Conservation (phyloP, 2,329 filamentous ascomycete species). For the Fusarium cyanostomum region DNA sequence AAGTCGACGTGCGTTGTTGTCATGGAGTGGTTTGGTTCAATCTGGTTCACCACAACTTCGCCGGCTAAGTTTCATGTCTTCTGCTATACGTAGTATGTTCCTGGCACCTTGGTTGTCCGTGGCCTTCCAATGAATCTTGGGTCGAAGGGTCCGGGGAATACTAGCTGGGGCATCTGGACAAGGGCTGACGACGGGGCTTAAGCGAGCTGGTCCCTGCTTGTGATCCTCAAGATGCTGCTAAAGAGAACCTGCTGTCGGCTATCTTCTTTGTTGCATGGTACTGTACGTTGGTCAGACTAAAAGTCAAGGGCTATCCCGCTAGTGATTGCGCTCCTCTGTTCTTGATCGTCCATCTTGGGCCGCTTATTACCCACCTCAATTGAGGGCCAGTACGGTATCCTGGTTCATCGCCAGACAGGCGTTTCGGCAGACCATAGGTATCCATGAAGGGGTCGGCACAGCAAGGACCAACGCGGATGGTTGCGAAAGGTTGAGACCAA, state of each 20-base stretch:
- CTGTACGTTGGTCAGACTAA: not conserved
- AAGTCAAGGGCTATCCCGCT: slow-evolving; percentile 13
- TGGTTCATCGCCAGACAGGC: slow-evolving; percentile 13
- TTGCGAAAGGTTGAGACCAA: not conserved
- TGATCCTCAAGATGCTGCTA: slow-evolving; percentile 19
- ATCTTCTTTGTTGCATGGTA: not conserved
- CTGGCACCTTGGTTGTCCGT: not conserved
- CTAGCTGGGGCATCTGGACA: slow-evolving; percentile 6
- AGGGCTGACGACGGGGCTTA: slow-evolving; percentile 30
- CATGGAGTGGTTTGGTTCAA: slow-evolving; percentile 14
- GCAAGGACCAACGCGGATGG: slow-evolving; percentile 4
- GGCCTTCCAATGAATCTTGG: not conserved
- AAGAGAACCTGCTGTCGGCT: slow-evolving; percentile 1
- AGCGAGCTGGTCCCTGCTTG: slow-evolving; percentile 33
- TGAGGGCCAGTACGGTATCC: not conserved
- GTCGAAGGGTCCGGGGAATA: not conserved
- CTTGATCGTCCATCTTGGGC: slow-evolving; percentile 1
- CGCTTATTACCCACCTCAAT: not conserved
- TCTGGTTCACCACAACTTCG: not conserved
- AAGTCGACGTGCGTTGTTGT: slow-evolving; percentile 9
- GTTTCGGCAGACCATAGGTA: slow-evolving; percentile 19
- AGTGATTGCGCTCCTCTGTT: not conserved
- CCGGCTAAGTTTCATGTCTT: not conserved
- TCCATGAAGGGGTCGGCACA: slow-evolving; percentile 10
- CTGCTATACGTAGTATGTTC: not conserved